These are phyloP conservation scores for Persicaria maculosa DNA, from an alignment of 148 eudicot species.

Conservation along the genomic window DNA sequence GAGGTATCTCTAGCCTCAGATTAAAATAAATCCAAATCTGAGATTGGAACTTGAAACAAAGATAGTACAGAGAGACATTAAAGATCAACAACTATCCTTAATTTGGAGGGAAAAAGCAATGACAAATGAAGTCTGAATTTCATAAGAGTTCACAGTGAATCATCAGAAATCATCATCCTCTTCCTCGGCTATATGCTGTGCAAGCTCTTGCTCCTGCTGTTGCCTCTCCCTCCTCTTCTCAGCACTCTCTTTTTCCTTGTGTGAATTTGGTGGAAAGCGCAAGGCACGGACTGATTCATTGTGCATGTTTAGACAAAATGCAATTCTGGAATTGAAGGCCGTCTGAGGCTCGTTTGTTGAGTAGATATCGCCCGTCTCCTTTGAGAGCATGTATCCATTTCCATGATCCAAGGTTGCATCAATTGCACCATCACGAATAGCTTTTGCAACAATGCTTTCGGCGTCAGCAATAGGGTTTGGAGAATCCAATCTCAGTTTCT, in stretches of 20 bases:
- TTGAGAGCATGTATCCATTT: slow-evolving; percentile 88
- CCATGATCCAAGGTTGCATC: slow-evolving; percentile 87
- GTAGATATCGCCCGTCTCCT: slow-evolving; percentile 94
- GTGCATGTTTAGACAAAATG: slow-evolving; percentile 93
- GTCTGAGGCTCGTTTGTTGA: slow-evolving; percentile 89
- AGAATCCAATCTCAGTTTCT: slow-evolving; percentile 76
- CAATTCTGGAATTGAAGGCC: slow-evolving; percentile 90
- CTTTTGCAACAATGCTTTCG: slow-evolving; percentile 89
- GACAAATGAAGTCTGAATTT: no score
- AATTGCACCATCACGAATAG: slow-evolving; percentile 92
- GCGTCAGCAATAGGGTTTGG: slow-evolving; percentile 90
- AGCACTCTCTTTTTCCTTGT: slow-evolving; percentile 91
- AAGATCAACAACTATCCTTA: no score
- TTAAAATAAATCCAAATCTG: no score
- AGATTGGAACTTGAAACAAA: no score
- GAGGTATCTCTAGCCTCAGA: no score
- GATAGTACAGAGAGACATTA: no score
- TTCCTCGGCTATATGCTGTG: slow-evolving; percentile 73
- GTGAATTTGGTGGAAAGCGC: slow-evolving; percentile 76
- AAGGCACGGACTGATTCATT: slow-evolving; percentile 90
- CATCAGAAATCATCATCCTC: no score
- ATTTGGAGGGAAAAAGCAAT: no score
- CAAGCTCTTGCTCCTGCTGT: slow-evolving; percentile 95
- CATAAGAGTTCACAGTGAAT: no score
- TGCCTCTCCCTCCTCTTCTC: slow-evolving; percentile 98